A percentile compares a stretch with the other conserved stretches of the same genome.
Conservation (phyloP, 305 asterid species). For the Fraxinus greggii region DNA sequence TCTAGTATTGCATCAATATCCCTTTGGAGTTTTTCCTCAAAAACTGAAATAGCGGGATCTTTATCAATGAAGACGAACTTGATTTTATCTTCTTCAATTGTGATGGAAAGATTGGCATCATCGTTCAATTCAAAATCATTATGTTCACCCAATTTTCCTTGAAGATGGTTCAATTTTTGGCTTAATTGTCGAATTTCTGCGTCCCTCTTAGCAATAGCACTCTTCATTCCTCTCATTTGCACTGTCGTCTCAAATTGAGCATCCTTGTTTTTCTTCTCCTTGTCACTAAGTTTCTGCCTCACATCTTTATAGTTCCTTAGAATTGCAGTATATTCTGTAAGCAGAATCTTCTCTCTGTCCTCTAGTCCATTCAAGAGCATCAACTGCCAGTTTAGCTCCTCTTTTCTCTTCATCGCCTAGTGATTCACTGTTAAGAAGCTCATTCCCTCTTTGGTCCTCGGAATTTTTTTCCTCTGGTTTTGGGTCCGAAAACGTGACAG, state of each 20-base stretch:
- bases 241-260: slow-evolving; percentile 37
- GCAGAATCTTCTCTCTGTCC: slow-evolving; percentile 71
- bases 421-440: background rate
- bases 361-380: slow-evolving; percentile 71
- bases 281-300: slow-evolving; percentile 53
- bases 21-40: slow-evolving; percentile 58
- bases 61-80: slow-evolving; percentile 32
- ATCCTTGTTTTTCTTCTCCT: slow-evolving; percentile 57
- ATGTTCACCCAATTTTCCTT: slow-evolving; percentile 24
- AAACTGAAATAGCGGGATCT: slow-evolving; percentile 33
- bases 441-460: background rate
- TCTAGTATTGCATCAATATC: slow-evolving; percentile 8
- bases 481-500: slow-evolving; percentile 36
- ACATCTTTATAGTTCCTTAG: slow-evolving; percentile 73
- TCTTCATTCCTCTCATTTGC: slow-evolving; percentile 39
- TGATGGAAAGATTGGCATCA: background rate
- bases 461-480: slow-evolving; percentile 16
- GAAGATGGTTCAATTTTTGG: slow-evolving; percentile 27
- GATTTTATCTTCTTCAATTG: slow-evolving; percentile 32
- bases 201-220: slow-evolving; percentile 47
- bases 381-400: slow-evolving; percentile 68
- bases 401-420: slow-evolving; percentile 27
- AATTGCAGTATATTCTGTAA: slow-evolving; percentile 70
- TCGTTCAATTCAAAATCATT: slow-evolving; percentile 14
- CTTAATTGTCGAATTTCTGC: slow-evolving; percentile 54